A percentile compares a stretch with the other conserved stretches of the same genome.
Conservation (phyloP, 371 early-diverging fungal genomes). For the Zopfochytrium polystomum region DNA sequence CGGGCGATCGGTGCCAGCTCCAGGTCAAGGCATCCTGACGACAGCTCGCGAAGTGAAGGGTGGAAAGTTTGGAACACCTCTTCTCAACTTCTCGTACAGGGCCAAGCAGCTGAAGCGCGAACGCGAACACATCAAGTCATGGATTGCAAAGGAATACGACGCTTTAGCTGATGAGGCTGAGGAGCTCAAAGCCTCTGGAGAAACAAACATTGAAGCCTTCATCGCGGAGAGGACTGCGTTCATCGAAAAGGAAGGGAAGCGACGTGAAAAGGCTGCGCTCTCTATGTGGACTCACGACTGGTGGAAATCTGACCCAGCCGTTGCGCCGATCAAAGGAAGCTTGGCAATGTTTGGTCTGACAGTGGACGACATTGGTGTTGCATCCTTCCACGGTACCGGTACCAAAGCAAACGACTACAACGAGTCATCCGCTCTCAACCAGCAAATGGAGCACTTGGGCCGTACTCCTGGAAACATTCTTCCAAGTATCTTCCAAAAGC, state of each 20-base stretch:
- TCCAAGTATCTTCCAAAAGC: slow-evolving; percentile 88
- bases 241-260: slow-evolving; percentile 78
- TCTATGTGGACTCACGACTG: slow-evolving; percentile 84
- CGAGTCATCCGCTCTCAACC: slow-evolving; percentile 86
- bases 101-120: slow-evolving; percentile 76
- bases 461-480: slow-evolving; percentile 82
- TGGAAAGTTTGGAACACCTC: slow-evolving; percentile 63
- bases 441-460: slow-evolving; percentile 85
- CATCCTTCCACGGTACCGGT: slow-evolving; percentile 97
- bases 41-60: slow-evolving; percentile 79
- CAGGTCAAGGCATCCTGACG: slow-evolving; percentile 93
- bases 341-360: slow-evolving; percentile 87
- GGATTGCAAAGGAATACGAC: slow-evolving; percentile 82
- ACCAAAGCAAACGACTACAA: slow-evolving; percentile 97
- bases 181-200: slow-evolving; percentile 62
- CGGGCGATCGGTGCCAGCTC: slow-evolving; percentile 93
- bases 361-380: slow-evolving; percentile 90
- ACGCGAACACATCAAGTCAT: slow-evolving; percentile 77
- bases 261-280: slow-evolving; percentile 77
- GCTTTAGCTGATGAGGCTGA: slow-evolving; percentile 70
- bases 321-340: slow-evolving; percentile 89
- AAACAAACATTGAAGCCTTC: slow-evolving; percentile 65
- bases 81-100: slow-evolving; percentile 89
- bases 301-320: slow-evolving; percentile 76
- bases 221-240: slow-evolving; percentile 75